Evolutionary conservation across 257 asterid species (phyloP).

Genomic region (Handroanthus guayacan): DNA sequence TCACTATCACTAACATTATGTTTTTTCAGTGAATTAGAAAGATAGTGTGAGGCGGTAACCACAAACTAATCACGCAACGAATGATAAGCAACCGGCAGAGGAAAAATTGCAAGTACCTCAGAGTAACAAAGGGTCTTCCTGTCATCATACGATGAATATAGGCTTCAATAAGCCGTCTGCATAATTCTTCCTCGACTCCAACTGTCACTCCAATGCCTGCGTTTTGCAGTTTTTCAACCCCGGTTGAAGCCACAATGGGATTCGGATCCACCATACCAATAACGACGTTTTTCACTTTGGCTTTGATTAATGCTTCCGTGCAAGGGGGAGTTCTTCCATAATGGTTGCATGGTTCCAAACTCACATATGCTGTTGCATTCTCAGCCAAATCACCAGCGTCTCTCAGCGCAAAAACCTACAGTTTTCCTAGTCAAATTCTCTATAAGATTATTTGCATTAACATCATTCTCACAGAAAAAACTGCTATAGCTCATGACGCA

Average conservation of each 20-base stretch:
- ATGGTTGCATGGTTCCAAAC: constrained; percentile 96
- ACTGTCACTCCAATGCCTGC: constrained; percentile 80
- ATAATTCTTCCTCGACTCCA: constrained; percentile 84
- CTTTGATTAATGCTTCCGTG: constrained; percentile 86
- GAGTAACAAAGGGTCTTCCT: constrained; percentile 74
- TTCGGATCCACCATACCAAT: constrained; percentile 97
- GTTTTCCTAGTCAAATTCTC: constrained; percentile 22
- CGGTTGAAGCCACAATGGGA: constrained; percentile 85
- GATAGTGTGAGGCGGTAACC: not conserved
- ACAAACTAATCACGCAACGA: not conserved
- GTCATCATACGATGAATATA: constrained; percentile 82
- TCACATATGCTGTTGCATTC: constrained; percentile 86
- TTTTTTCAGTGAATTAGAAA: not conserved
- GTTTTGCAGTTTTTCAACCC: constrained; percentile 70
- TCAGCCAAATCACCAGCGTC: constrained; percentile 88
- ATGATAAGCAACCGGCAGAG: not conserved
- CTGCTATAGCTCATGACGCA: constrained; percentile 1
- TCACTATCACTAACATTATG: no score
- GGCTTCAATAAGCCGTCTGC: constrained; percentile 84
- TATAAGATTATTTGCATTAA: constrained; percentile 10
- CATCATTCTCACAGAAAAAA: not conserved
- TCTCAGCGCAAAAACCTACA: constrained; percentile 88
- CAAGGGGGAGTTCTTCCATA: constrained; percentile 98
- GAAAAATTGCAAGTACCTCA: constrained; percentile 57
- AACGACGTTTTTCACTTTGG: constrained; percentile 79